Evolutionary conservation across 495 filamentous ascomycete genomes (phyloP), one percentile per base, ranked within the genome.

Genomic region (Penicillium parvum): DNA sequence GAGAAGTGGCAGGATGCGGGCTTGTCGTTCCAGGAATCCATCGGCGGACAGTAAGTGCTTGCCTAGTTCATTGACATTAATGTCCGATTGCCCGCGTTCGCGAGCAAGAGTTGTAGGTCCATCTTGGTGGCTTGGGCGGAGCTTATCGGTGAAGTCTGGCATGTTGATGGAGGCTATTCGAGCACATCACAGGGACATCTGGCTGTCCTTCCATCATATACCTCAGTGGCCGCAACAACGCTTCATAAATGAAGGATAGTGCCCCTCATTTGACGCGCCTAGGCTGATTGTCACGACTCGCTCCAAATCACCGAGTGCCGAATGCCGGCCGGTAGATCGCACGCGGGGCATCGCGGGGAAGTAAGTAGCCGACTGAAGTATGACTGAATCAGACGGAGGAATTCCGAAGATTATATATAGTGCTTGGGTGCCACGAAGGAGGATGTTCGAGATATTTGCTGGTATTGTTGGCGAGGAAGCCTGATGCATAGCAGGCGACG

Each of bases 91-190:
- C 17, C 26, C 40, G 18, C 72, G 64, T 46, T 74, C 71, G 5
- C 47, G 47, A 12, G 53, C 51, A 7, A 75, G 63, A 4, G 64
- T 66, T 10, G 53, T 55, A 1, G 64, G 55, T 15, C 68, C 71
- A 42, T 53, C 43, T 45, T 60, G 61, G 12, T 67, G 53, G 5
- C 48, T 53, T 18, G 71, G 71, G 32, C 63, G 65, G 16, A 75
- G 64, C 15, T 57, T 52, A 42, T 71, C 69, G 2, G 67, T 67
- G 47, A 75, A 75, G 52, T 75, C 71, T 2, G 60, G 51, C 71
- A 73, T 72, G 6, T 17, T 58, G 15, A 15, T 43, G 17, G 22
- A 22, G 22, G 19, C 20, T 14, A 18, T 22, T 34, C 30, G 11
- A 18, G 19, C 16, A 8, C 26, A 11, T 8, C 17, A 9, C 12